Evolutionary conservation across 495 filamentous ascomycete genomes (phyloP).

Genomic region (Aspergillus leporis): DNA sequence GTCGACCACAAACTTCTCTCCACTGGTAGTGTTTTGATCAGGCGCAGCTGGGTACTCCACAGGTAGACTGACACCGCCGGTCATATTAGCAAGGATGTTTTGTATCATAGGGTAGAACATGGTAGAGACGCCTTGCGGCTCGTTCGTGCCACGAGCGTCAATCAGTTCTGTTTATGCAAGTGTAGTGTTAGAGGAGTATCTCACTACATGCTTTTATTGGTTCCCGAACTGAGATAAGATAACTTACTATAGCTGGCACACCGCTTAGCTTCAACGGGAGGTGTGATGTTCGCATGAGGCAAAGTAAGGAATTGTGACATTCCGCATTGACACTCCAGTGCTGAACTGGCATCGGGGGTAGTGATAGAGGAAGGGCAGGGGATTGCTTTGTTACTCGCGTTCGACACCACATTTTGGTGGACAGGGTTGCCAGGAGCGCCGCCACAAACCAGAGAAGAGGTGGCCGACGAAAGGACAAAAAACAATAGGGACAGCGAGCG

Average conservation of each 20-base stretch:
- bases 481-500: background rate
- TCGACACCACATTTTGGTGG: background rate
- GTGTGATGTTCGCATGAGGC: slow-evolving; percentile 1
- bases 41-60: slow-evolving; percentile 2
- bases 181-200: background rate
- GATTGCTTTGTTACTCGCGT: background rate
- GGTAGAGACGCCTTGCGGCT: slow-evolving; percentile 8
- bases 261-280: background rate
- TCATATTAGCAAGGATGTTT: background rate
- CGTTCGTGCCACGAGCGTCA: slow-evolving; percentile 7
- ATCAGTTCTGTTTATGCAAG: slow-evolving; percentile 3
- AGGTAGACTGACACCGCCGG: slow-evolving; percentile 2
- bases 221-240: background rate
- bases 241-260: background rate
- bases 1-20: slow-evolving; percentile 4
- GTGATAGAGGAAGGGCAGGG: background rate
- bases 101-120: slow-evolving; percentile 9
- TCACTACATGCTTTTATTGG: background rate
- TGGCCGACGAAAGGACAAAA: background rate
- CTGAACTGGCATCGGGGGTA: background rate
- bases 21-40: slow-evolving; percentile 3
- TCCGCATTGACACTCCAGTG: background rate
- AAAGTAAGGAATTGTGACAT: background rate
- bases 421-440: background rate
- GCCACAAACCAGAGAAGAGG: background rate